phyloP scores from a whole-genome alignment of 805 yeast genomes.

The Myxozyma vanderwaltii region DNA sequence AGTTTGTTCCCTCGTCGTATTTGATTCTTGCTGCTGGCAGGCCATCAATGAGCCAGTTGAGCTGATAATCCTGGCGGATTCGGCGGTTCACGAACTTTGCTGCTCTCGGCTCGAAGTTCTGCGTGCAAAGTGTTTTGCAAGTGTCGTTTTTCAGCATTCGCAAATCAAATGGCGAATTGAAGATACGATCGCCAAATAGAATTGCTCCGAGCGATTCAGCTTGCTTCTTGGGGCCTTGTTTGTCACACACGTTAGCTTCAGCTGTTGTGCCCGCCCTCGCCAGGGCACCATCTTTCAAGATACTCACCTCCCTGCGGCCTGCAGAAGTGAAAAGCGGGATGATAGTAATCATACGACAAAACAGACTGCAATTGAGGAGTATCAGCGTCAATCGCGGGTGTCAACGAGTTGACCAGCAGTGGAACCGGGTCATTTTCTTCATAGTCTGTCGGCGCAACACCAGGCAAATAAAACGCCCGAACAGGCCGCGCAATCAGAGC shows the following conservation, averaged over 20 bases:
- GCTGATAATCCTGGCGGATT: conserved; percentile 78
- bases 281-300: no score
- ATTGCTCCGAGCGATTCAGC: conserved; percentile 91
- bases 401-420: conserved; percentile 82
- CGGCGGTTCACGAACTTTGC: conserved; percentile 74
- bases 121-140: conserved; percentile 69
- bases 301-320: conserved; percentile 60
- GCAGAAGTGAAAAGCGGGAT: conserved; percentile 82
- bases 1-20: conserved; percentile 58
- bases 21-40: conserved; percentile 77
- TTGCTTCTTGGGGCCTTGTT: conserved; percentile 52
- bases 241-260: background rate
- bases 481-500: conserved; percentile 29
- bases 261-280: no score
- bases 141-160: conserved; percentile 71
- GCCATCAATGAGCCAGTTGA: conserved; percentile 94
- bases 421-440: conserved; percentile 70
- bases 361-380: conserved; percentile 39
- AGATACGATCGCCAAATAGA: conserved; percentile 92
- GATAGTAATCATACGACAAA: conserved; percentile 59
- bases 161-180: conserved; percentile 84
- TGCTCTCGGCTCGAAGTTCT: conserved; percentile 62
- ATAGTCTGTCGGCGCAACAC: conserved; percentile 93
- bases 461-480: conserved; percentile 84
- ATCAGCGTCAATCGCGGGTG: conserved; percentile 63